These are phyloP conservation scores for Trichosporon sp. DNA, from an alignment of 1,284 basidiomycete genomes.

Conservation along the genomic window DNA sequence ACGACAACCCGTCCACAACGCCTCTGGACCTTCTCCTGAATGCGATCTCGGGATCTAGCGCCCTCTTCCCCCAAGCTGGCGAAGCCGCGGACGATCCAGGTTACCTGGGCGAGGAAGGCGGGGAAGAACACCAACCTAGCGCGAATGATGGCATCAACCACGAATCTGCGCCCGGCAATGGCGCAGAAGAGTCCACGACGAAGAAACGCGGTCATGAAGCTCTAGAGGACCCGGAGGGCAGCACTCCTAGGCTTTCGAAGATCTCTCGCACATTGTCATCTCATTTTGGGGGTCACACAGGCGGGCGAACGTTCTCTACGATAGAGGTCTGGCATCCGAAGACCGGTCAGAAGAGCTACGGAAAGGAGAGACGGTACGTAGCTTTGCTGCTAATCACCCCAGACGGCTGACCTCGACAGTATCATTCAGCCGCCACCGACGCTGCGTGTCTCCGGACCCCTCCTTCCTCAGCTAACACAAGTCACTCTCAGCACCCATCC, in stretches of 20 bases:
- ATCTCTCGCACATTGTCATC: constrained; percentile 9
- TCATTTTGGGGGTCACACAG: constrained; percentile 2
- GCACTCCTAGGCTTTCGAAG: background rate
- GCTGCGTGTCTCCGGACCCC: constrained; percentile 32
- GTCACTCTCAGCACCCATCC: constrained; percentile 8
- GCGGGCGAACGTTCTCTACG: constrained; percentile 18
- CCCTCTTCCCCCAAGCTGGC: background rate
- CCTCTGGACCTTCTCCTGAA: constrained; percentile 43
- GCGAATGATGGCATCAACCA: constrained; percentile 6
- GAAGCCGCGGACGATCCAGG: background rate
- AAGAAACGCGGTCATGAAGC: constrained; percentile 1
- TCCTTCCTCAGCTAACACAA: constrained; percentile 21
- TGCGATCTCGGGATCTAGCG: constrained; percentile 30
- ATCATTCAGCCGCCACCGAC: constrained; percentile 40
- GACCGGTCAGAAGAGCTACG: constrained; percentile 43
- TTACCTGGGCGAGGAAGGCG: background rate
- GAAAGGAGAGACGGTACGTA: constrained; percentile 39
- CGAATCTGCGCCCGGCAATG: background rate
- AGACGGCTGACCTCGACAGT: constrained; percentile 25
- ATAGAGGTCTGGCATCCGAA: constrained; percentile 42
- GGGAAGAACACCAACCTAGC: background rate
- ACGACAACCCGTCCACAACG: constrained; percentile 16
- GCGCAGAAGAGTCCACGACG: background rate
- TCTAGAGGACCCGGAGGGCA: background rate
- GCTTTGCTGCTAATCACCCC: background rate